These are phyloP conservation scores for Penicillium griseofulvum DNA, from an alignment of 2,329 filamentous ascomycete genomes.

Conservation along the genomic window DNA sequence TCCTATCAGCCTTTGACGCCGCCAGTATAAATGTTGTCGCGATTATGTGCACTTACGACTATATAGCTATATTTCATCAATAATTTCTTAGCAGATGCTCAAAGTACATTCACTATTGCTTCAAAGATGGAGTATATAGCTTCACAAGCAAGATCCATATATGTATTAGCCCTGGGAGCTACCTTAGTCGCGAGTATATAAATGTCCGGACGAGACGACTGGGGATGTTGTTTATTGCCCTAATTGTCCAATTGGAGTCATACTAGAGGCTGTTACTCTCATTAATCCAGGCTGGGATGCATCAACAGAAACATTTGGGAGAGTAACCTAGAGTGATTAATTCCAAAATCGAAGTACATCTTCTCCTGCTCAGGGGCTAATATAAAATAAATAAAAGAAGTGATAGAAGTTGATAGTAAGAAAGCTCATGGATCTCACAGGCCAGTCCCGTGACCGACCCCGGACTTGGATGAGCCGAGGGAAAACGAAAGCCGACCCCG, in stretches of 20 bases:
- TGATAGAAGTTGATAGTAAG: background rate
- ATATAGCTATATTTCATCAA: background rate
- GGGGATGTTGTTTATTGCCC: background rate
- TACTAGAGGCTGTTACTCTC: background rate
- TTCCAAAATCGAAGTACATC: background rate
- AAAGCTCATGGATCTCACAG: background rate
- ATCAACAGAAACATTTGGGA: background rate
- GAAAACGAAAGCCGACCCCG: conserved; percentile 29
- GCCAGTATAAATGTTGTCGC: background rate
- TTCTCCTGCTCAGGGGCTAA: too few species aligned
- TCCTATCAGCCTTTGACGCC: background rate
- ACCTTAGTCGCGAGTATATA: background rate
- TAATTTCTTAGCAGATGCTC: background rate
- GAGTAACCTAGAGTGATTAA: background rate
- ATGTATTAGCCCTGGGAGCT: background rate
- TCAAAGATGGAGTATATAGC: background rate
- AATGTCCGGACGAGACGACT: background rate
- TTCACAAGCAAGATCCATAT: background rate
- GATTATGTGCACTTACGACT: too few species aligned
- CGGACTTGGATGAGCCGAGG: conserved; percentile 37
- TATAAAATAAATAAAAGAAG: background rate
- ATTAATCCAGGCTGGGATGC: background rate
- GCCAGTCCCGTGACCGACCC: conserved; percentile 35
- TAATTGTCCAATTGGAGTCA: background rate
- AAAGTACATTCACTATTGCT: too few species aligned